Conservation (phyloP, 2,329 filamentous ascomycete genomes). For the Albophoma yamanashiensis region DNA sequence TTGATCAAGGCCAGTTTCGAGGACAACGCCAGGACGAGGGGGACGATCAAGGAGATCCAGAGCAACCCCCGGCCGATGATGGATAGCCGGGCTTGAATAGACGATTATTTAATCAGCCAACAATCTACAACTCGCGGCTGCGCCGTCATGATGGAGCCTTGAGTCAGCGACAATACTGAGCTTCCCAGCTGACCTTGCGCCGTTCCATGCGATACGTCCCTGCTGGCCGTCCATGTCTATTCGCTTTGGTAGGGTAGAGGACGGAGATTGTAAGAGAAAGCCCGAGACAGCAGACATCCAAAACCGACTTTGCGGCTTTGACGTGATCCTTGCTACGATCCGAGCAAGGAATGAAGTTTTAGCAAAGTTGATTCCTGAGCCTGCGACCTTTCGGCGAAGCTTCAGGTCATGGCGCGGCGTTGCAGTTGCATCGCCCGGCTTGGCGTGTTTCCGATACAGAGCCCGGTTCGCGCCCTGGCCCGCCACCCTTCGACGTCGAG, state of each 20-base stretch:
- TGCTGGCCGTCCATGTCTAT: background rate
- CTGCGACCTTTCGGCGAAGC: background rate
- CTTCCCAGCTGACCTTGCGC: background rate
- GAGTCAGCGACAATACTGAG: background rate
- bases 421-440: background rate
- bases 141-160: background rate
- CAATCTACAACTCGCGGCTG: background rate
- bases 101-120: background rate
- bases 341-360: background rate
- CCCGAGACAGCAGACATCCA: background rate
- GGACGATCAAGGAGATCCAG: constrained; percentile 47
- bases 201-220: background rate
- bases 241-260: background rate
- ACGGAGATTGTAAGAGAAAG: background rate
- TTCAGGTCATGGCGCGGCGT: background rate
- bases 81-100: background rate
- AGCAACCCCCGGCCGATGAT: constrained; percentile 33
- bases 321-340: background rate
- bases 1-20: constrained; percentile 54
- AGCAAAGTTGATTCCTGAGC: background rate
- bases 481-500: background rate
- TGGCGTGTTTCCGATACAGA: background rate
- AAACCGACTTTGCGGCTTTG: no score
- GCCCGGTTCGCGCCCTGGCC: background rate
- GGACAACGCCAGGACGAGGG: constrained; percentile 47